Percentiles rank a stretch among this genome's conserved stretches.
Conservation (phyloP, 371 early-diverging fungal genomes). For the Actinomucor elegans region DNA sequence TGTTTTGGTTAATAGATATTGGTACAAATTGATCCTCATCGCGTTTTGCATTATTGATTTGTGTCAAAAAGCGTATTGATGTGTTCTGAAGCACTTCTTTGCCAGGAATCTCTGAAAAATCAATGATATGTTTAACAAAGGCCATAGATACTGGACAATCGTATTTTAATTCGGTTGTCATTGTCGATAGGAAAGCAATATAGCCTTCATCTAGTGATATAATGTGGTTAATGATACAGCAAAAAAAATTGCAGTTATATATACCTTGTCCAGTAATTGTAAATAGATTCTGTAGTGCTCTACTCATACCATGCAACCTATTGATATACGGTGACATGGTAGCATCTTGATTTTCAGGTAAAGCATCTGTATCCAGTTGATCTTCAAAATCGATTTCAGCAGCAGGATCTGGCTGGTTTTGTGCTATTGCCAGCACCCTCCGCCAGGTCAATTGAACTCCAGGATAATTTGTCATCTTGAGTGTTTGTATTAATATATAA, state of each 20-base stretch:
- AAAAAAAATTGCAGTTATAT: neutral
- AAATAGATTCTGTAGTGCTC: constrained; percentile 16
- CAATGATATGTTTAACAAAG: constrained; percentile 55
- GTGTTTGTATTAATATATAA: neutral
- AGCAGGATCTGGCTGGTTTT: constrained; percentile 8
- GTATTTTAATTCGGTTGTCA: constrained; percentile 22
- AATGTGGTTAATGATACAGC: neutral
- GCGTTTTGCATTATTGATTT: constrained; percentile 33
- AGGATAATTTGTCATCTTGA: neutral
- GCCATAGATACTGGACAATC: constrained; percentile 51
- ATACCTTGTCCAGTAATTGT: constrained; percentile 15
- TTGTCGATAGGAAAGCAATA: constrained; percentile 32
- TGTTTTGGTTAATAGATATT: constrained; percentile 29
- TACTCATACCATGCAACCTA: constrained; percentile 4
- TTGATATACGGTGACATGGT: no score
- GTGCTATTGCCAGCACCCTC: constrained; percentile 10
- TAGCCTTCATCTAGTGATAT: constrained; percentile 28
- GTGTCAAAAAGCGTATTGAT: constrained; percentile 43
- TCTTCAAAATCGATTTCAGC: neutral
- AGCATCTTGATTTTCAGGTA: no score
- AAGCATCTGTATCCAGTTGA: neutral
- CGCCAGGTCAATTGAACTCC: constrained; percentile 10
- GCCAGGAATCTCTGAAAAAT: constrained; percentile 46
- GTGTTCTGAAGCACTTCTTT: constrained; percentile 16
- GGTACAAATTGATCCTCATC: no score